Conservation (phyloP, 176 grass and related monocot species). For the Triticum dicoccoides region DNA sequence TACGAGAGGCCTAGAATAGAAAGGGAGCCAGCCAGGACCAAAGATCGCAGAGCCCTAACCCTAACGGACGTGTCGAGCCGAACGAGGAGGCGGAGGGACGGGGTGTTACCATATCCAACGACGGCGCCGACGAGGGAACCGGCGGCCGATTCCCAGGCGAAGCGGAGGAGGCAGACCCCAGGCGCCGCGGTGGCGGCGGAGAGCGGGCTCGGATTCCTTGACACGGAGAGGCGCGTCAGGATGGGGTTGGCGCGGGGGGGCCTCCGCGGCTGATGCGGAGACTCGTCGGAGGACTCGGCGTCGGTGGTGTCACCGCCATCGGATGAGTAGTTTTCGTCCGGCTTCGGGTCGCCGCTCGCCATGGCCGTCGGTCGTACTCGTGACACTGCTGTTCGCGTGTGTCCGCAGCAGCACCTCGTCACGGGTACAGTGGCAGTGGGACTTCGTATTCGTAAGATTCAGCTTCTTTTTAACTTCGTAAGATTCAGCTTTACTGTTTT, state of each 20-base stretch:
- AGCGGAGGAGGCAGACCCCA: conserved; percentile 58
- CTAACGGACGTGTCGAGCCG: not conserved
- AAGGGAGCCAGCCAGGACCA: too few species aligned
- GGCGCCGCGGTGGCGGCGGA: conserved; percentile 42
- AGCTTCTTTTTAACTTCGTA: not conserved
- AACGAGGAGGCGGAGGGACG: not conserved
- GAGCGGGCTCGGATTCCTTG: conserved; percentile 57
- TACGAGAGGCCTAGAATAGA: not conserved
- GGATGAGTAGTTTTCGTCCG: conserved; percentile 30
- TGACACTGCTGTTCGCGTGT: not conserved
- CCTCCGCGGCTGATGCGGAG: not conserved
- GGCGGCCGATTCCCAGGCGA: conserved; percentile 55
- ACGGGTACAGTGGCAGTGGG: conserved; percentile 3
- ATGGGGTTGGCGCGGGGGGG: conserved; percentile 29
- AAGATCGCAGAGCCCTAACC: conserved; percentile 16
- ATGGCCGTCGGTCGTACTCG: conserved; percentile 18
- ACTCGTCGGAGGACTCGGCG: conserved; percentile 36
- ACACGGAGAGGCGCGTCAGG: conserved; percentile 50
- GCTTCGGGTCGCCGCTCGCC: conserved; percentile 26
- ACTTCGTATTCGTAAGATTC: not conserved
- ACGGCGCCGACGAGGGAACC: conserved; percentile 52
- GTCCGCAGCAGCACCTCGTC: not conserved
- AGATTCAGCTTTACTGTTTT: not conserved
- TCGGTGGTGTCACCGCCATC: conserved; percentile 30
- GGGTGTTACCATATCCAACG: conserved; percentile 50